Evolutionary conservation across 306 rosid species (phyloP).

Genomic region (peach (Prunus persica)): DNA sequence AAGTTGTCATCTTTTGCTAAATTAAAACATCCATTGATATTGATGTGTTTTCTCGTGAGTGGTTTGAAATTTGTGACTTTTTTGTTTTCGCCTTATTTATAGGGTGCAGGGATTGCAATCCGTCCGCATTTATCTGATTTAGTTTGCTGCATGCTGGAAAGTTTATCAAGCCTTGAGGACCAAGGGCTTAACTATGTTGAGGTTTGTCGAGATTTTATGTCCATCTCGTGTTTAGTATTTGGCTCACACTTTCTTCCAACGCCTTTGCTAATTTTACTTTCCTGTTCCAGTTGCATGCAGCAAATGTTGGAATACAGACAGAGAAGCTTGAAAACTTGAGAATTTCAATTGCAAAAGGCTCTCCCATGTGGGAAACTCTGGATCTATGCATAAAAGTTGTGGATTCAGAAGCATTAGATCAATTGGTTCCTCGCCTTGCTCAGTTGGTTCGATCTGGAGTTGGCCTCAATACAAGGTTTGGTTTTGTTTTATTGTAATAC

Average conservation of each 20-base stretch:
- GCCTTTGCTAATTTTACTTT: slow-evolving; percentile 15
- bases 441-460: slow-evolving; percentile 91
- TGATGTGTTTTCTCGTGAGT: neutral
- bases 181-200: slow-evolving; percentile 91
- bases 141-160: slow-evolving; percentile 97
- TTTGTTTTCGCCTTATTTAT: slow-evolving; percentile 23
- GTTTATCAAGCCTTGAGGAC: slow-evolving; percentile 96
- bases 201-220: slow-evolving; percentile 48
- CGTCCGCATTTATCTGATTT: slow-evolving; percentile 84
- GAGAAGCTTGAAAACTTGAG: slow-evolving; percentile 92
- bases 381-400: slow-evolving; percentile 83
- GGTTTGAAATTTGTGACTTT: neutral
- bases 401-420: slow-evolving; percentile 67
- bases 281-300: slow-evolving; percentile 74
- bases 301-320: slow-evolving; percentile 80
- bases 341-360: slow-evolving; percentile 93
- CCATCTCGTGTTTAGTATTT: slow-evolving; percentile 13
- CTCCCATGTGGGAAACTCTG: slow-evolving; percentile 99
- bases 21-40: neutral
- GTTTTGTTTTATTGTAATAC: neutral
- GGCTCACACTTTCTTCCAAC: neutral
- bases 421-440: slow-evolving; percentile 83
- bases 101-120: slow-evolving; percentile 93
- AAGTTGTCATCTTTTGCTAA: neutral
- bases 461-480: slow-evolving; percentile 93